Conservation (phyloP, 805 yeast species). For the Yarrowia bubula region DNA sequence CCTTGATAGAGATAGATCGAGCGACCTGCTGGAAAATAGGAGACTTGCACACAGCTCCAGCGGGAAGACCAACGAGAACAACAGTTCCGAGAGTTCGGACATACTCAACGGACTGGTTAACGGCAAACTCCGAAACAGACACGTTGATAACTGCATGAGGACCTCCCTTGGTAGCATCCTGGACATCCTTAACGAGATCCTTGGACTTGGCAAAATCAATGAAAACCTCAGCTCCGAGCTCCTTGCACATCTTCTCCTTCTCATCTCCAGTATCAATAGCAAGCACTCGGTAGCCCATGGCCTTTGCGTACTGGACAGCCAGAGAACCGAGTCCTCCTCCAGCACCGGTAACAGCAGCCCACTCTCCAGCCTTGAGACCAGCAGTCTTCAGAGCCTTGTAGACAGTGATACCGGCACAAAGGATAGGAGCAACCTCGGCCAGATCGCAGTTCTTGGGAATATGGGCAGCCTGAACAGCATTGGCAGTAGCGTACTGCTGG, state of each 20-base stretch:
- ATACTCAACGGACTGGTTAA: slow-evolving; percentile 40
- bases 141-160: slow-evolving; percentile 9
- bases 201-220: slow-evolving; percentile 54
- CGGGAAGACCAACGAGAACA: slow-evolving; percentile 62
- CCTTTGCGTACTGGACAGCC: slow-evolving; percentile 71
- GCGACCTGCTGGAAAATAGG: slow-evolving; percentile 56
- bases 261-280: slow-evolving; percentile 71
- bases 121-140: slow-evolving; percentile 4
- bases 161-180: slow-evolving; percentile 57
- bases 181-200: slow-evolving; percentile 47
- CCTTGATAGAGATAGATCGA: slow-evolving; percentile 53
- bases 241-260: slow-evolving; percentile 53
- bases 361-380: slow-evolving; percentile 63
- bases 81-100: slow-evolving; percentile 56
- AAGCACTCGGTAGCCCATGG: slow-evolving; percentile 71
- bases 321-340: slow-evolving; percentile 77
- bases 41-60: slow-evolving; percentile 53
- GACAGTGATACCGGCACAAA: slow-evolving; percentile 13
- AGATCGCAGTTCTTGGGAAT: slow-evolving; percentile 5
- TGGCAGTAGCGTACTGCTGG: slow-evolving; percentile 18
- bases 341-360: slow-evolving; percentile 77
- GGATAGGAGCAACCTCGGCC: slow-evolving; percentile 1
- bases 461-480: slow-evolving; percentile 4
- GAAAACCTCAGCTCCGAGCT: slow-evolving; percentile 63
- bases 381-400: slow-evolving; percentile 88